Base-by-base conservation (phyloP, 768 basidiomycete species). In the Myochromella boudieri region DNA sequence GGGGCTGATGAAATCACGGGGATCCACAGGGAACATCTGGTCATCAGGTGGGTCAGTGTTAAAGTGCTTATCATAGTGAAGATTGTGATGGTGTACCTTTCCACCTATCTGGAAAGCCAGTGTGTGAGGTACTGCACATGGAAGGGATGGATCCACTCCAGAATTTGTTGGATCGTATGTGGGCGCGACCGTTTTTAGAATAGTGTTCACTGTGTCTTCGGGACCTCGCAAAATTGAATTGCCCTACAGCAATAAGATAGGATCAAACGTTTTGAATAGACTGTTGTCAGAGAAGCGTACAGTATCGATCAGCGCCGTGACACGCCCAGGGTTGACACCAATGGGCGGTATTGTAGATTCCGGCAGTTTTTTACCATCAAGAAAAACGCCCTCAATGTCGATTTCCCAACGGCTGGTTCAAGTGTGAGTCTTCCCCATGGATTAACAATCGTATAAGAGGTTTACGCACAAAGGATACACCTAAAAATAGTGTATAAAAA, bases 211-310 rank as follows among this genome's bases (percentile, higher is more conserved):
- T n/a, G 85, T 78, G 44, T 87, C 86, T 28, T 71, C 62, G 1
- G 85, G 86, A 9, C 85, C 86, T 18, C 85, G 81, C 32, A 88
- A 69, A 36, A 87, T 69, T 7, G 86, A 87, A 61, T 84, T 87
- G 1, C 86, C 86, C 84, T 86, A 29, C 8, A 29, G 42, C n/a
- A n/a, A n/a, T n/a, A 14, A 12, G 25, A 27, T 6, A 37, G 10
- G 20, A 22, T 31, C 18, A 29, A 29, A 22, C 29, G 28, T 36
- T 24, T 9, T 32, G 10, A n/a, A 48, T 11, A 32, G 4, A 18
- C 24, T 9, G 17, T n/a, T 43, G 32, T 42, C 3, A 22, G 40
- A 27, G 43, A 24, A 24, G 11, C 20, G 51, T 50, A 85, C 85
- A 11, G 85, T 85, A 55, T 87, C 85, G 25, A 87, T 70, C 37